phyloP scores from a whole-genome alignment of 352 stramenopile species.

The Phytophthora sojae region DNA sequence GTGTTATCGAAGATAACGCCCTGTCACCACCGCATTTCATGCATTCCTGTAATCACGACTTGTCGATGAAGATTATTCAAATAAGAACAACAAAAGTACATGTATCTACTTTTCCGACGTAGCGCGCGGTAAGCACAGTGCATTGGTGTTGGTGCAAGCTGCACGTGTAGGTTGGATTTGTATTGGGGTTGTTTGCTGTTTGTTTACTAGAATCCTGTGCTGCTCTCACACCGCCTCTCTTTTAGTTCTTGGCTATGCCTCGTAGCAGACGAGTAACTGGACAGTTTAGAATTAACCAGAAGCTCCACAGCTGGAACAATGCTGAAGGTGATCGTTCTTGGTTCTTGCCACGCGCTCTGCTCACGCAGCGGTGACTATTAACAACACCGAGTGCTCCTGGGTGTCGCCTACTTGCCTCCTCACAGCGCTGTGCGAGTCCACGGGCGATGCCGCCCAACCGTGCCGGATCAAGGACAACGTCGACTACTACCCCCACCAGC shows the following conservation, averaged over 20 bases:
- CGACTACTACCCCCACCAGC: constrained; percentile 47
- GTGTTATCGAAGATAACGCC: too few relatives aligned
- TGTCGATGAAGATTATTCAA: too few relatives aligned
- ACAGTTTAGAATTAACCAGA: not conserved
- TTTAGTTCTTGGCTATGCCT: not conserved
- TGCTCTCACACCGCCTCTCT: not conserved
- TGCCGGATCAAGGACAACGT: constrained; percentile 22
- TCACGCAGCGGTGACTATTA: constrained; percentile 8
- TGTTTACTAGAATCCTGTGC: not conserved
- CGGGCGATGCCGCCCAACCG: not conserved
- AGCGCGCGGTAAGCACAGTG: not conserved
- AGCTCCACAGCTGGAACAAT: constrained; percentile 3
- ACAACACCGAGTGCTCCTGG: constrained; percentile 23
- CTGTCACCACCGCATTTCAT: too few relatives aligned
- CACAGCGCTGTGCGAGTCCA: constrained; percentile 15
- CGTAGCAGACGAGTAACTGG: not conserved
- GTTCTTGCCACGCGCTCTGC: not conserved
- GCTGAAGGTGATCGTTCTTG: constrained; percentile 7
- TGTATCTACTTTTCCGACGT: not conserved
- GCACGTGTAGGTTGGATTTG: not conserved
- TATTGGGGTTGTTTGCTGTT: not conserved
- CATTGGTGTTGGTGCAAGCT: not conserved
- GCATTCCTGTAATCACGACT: too few relatives aligned
- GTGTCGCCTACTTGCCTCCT: constrained; percentile 1
- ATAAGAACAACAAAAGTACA: too few relatives aligned